Percentiles rank a stretch among this genome's conserved stretches.
phyloP scores from a whole-genome alignment of 805 yeast species.

The Kuraishia borneana region DNA sequence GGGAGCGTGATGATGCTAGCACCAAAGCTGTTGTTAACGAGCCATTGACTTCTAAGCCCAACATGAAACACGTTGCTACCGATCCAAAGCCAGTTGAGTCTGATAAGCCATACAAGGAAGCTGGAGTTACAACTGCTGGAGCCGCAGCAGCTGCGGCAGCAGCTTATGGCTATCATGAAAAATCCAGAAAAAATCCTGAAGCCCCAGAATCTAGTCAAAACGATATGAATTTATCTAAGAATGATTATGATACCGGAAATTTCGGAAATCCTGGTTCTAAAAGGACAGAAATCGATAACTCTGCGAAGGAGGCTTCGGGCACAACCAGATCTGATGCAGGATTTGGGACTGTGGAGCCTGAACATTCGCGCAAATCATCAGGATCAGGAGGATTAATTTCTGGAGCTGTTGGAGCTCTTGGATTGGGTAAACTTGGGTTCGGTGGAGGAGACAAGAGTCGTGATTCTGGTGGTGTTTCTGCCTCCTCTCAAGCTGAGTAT shows the following conservation, averaged over 20 bases:
- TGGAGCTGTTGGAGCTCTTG: neutral
- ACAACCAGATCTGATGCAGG: constrained; percentile 1
- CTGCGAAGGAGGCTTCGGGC: no score
- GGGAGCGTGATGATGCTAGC: no score
- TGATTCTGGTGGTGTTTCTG: constrained; percentile 1
- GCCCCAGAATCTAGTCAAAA: no score
- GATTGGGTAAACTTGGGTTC: neutral
- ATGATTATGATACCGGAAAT: neutral
- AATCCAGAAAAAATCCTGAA: no score
- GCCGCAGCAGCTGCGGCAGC: constrained; percentile 2
- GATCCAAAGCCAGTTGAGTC: neutral
- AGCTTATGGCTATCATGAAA: no score
- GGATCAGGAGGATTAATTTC: neutral
- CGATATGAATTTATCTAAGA: no score
- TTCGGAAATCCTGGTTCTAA: neutral
- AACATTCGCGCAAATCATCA: no score
- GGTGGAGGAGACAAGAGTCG: neutral
- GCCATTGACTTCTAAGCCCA: no score
- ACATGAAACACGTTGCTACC: no score
- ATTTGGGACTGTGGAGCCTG: no score
- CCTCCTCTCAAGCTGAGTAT: neutral
- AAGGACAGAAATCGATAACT: no score
- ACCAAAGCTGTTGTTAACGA: no score
- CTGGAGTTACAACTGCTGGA: constrained; percentile 4
- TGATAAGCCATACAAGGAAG: constrained; percentile 1